phyloP scores from a whole-genome alignment of 306 rosid species.

The Elaeagnus macrophylla region DNA sequence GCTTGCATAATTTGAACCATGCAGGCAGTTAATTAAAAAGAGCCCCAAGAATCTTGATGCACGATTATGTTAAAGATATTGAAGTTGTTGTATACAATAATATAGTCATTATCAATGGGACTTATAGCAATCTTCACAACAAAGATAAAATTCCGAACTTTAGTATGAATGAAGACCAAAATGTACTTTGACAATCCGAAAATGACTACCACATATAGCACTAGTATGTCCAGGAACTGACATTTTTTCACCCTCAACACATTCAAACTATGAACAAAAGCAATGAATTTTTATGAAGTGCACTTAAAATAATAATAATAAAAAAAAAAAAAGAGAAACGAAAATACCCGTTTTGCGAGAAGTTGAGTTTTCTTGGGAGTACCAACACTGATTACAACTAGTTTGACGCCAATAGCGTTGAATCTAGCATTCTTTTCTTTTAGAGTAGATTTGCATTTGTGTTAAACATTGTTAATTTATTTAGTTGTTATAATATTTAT shows the following conservation, averaged over 20 bases:
- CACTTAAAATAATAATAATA: constrained; percentile 10
- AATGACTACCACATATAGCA: neutral
- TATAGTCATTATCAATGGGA: neutral
- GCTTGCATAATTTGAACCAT: neutral
- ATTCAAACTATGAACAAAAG: too few species aligned
- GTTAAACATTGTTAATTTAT: too few species aligned
- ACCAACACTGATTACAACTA: constrained; percentile 74
- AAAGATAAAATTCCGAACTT: neutral
- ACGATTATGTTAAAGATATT: neutral
- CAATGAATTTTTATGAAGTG: constrained; percentile 4
- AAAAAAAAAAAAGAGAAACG: constrained; percentile 1
- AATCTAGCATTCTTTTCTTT: constrained; percentile 59
- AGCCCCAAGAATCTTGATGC: neutral
- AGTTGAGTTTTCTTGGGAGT: constrained; percentile 66
- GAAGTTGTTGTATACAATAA: neutral
- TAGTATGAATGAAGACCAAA: neutral
- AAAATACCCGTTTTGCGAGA: constrained; percentile 60
- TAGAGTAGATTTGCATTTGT: too few species aligned
- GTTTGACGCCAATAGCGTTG: constrained; percentile 68
- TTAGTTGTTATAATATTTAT: too few species aligned
- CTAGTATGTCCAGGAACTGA: neutral
- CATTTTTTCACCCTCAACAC: too few species aligned
- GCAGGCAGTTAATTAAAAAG: neutral
- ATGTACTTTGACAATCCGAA: neutral
- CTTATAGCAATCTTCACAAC: neutral